These are phyloP conservation scores for Priceomyces melissophilus DNA, from an alignment of 805 yeast genomes.

Conservation along the genomic window DNA sequence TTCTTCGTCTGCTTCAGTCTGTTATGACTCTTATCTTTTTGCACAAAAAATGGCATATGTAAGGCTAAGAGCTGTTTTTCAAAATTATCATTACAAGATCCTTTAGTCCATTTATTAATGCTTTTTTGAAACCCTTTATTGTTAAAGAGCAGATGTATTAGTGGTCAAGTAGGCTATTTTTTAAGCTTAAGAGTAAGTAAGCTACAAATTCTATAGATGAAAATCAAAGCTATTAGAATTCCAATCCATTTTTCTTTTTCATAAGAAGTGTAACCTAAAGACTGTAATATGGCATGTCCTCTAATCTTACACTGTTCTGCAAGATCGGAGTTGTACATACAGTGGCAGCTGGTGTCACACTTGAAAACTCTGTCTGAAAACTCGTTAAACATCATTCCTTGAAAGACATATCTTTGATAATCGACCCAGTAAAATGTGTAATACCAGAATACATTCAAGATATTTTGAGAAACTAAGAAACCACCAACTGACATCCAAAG, in stretches of 20 bases:
- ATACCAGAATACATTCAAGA: conserved; percentile 37
- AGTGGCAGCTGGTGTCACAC: conserved; percentile 32
- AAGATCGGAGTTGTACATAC: conserved; percentile 29
- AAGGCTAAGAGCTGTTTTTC: no score
- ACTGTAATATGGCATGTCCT: conserved; percentile 30
- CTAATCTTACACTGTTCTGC: conserved; percentile 26
- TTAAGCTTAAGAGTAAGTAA: conserved; percentile 19
- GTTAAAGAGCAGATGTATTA: no score
- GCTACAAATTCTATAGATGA: conserved; percentile 24
- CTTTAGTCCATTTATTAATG: no score
- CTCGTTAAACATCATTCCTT: conserved; percentile 43
- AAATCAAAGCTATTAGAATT: conserved; percentile 25
- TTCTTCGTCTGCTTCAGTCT: no score
- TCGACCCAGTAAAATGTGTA: conserved; percentile 40
- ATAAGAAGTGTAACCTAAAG: conserved; percentile 25
- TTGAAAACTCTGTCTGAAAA: conserved; percentile 22
- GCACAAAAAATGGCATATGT: no score
- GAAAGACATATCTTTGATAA: conserved; percentile 40
- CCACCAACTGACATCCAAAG: conserved; percentile 46
- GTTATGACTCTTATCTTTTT: no score
- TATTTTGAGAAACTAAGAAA: conserved; percentile 30
- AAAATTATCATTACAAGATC: no score
- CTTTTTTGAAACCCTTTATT: no score
- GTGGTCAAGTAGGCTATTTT: no score
- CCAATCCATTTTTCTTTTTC: conserved; percentile 36